A percentile compares a stretch with the other conserved stretches of the same genome.
These are phyloP conservation scores for Hanseniaspora jakobsenii DNA, from an alignment of 805 yeast genomes.

Conservation along the genomic window DNA sequence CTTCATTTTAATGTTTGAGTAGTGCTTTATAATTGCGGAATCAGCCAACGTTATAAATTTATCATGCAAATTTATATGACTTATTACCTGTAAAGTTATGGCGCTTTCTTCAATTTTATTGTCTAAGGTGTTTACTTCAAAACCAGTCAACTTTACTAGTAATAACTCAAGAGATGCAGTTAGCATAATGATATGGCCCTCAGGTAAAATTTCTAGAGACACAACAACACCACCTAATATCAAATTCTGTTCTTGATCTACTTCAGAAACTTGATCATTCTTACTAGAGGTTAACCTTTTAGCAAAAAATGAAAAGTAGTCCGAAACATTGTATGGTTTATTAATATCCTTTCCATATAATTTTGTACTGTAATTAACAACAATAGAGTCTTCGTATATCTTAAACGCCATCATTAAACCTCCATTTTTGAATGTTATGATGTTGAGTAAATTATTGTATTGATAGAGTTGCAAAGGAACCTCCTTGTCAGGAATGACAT, in stretches of 20 bases:
- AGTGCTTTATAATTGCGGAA: neutral
- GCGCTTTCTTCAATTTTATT: neutral
- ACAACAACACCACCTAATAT: neutral
- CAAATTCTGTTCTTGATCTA: too few relatives aligned
- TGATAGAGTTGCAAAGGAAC: neutral
- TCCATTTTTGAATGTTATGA: slow-evolving; percentile 3
- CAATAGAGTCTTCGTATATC: neutral
- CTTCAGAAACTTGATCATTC: too few relatives aligned
- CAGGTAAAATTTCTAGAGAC: neutral
- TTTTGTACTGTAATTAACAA: neutral
- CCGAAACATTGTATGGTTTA: too few relatives aligned
- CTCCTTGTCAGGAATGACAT: neutral
- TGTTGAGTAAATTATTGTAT: slow-evolving; percentile 1
- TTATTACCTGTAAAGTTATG: neutral
- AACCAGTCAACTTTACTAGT: neutral
- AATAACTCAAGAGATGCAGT: neutral
- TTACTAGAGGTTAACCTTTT: too few relatives aligned
- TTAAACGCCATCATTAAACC: slow-evolving; percentile 1
- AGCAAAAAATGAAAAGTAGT: too few relatives aligned
- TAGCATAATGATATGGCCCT: neutral
- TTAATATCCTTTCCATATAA: neutral
- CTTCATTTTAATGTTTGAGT: neutral
- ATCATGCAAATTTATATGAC: neutral
- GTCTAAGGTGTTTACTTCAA: neutral
- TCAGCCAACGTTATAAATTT: neutral